These are phyloP conservation scores for Candolleomyces eurysporus DNA, from an alignment of 768 basidiomycete species.

Conservation along the genomic window DNA sequence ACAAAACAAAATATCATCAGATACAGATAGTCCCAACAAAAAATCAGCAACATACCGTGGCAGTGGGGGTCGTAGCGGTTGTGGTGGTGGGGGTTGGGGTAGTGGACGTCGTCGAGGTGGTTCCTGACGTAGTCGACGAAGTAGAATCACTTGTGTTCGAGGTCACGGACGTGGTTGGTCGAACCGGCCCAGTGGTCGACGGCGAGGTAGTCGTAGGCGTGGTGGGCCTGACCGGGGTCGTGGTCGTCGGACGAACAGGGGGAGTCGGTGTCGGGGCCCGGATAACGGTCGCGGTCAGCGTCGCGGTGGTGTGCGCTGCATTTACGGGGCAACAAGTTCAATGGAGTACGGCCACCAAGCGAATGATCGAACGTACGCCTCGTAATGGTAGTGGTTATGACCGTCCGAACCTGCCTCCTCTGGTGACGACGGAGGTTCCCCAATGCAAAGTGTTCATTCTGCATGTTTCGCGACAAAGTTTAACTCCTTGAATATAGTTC, in stretches of 20 bases:
- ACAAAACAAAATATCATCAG: background rate
- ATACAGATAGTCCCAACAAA: background rate
- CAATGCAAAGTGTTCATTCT: background rate
- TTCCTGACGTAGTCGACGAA: background rate
- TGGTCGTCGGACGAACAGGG: background rate
- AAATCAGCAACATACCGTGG: too few species aligned
- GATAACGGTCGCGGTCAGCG: background rate
- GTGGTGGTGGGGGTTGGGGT: background rate
- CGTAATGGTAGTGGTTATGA: slow-evolving; percentile 4
- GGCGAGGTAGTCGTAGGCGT: background rate
- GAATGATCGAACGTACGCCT: background rate
- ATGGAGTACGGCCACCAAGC: background rate
- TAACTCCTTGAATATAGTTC: background rate
- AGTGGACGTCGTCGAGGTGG: background rate
- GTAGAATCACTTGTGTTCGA: background rate
- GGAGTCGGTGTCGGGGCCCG: background rate
- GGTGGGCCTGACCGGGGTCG: background rate
- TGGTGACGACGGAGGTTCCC: background rate
- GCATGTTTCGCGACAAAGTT: background rate
- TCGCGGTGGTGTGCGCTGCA: background rate
- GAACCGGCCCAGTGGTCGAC: background rate
- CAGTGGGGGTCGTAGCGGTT: background rate
- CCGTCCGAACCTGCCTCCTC: slow-evolving; percentile 2
- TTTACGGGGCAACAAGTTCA: background rate
- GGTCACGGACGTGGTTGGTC: background rate